Evolutionary conservation across 805 yeast genomes (phyloP).

Genomic region (Nakazawaea ernobii): DNA sequence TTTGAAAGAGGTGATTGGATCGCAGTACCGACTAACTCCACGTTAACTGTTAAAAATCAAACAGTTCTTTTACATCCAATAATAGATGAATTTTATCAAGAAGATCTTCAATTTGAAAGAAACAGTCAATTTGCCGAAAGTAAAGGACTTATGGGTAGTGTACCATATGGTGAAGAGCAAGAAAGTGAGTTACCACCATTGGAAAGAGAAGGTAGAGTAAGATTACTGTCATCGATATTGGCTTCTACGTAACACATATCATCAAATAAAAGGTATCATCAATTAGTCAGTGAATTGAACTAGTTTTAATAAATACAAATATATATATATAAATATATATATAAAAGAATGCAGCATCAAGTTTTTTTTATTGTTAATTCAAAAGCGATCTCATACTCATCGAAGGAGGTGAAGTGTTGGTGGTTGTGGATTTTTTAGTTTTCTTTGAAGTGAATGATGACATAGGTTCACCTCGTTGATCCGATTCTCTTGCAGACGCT

Average conservation of each 20-base stretch:
- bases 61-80: slow-evolving; percentile 90
- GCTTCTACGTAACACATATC: no score
- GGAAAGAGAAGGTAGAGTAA: slow-evolving; percentile 61
- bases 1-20: slow-evolving; percentile 98
- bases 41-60: slow-evolving; percentile 74
- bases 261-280: no score
- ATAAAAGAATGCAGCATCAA: not conserved
- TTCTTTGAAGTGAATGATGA: no score
- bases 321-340: not conserved
- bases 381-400: slow-evolving; percentile 10
- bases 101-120: slow-evolving; percentile 61
- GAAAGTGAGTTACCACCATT: slow-evolving; percentile 64
- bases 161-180: slow-evolving; percentile 57
- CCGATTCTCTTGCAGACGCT: no score
- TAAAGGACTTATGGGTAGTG: slow-evolving; percentile 90
- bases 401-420: not conserved
- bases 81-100: slow-evolving; percentile 79
- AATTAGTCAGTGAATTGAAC: no score
- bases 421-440: no score
- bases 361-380: not conserved
- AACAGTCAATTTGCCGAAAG: slow-evolving; percentile 79
- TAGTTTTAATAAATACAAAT: not conserved
- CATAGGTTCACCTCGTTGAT: no score
- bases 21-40: slow-evolving; percentile 89
- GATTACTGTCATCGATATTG: slow-evolving; percentile 8